Conservation (phyloP, 441 rosid genomes). For the Adansonia gregorii region DNA sequence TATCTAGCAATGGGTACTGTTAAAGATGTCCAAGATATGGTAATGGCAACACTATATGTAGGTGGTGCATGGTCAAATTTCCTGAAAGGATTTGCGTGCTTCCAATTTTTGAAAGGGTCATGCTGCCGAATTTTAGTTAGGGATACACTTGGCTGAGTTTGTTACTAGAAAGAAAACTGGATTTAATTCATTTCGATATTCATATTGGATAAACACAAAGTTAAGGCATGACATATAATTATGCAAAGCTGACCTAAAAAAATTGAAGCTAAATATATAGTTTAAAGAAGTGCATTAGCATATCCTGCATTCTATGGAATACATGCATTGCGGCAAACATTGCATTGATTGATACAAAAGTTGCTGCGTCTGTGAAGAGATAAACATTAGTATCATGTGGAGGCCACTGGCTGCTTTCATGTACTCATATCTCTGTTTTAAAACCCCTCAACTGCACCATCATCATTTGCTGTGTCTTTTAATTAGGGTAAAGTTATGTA, state of each 20-base stretch:
- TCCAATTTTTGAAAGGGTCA: not conserved
- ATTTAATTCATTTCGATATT: not conserved
- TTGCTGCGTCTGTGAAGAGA: not conserved
- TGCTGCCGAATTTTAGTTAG: not conserved
- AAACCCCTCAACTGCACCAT: not conserved
- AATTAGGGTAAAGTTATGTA: slow-evolving; percentile 1
- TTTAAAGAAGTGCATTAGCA: not conserved
- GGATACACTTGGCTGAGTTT: not conserved
- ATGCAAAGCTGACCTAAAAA: too few species aligned
- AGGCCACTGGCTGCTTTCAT: slow-evolving; percentile 3
- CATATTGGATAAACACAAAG: slow-evolving; percentile 3
- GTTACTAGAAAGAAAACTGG: not conserved
- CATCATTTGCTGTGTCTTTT: slow-evolving; percentile 21
- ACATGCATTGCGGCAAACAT: slow-evolving; percentile 10
- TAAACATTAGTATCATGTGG: slow-evolving; percentile 20
- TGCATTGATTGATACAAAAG: slow-evolving; percentile 3
- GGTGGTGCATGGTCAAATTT: too few species aligned
- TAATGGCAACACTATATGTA: too few species aligned
- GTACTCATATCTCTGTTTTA: not conserved
- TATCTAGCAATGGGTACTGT: not conserved
- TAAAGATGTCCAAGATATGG: too few species aligned
- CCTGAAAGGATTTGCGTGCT: not conserved
- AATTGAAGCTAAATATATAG: not conserved
- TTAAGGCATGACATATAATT: not conserved
- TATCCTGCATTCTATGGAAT: not conserved